Base-by-base conservation (phyloP, 2,329 filamentous ascomycete genomes). In the Ophiostoma australiae region DNA sequence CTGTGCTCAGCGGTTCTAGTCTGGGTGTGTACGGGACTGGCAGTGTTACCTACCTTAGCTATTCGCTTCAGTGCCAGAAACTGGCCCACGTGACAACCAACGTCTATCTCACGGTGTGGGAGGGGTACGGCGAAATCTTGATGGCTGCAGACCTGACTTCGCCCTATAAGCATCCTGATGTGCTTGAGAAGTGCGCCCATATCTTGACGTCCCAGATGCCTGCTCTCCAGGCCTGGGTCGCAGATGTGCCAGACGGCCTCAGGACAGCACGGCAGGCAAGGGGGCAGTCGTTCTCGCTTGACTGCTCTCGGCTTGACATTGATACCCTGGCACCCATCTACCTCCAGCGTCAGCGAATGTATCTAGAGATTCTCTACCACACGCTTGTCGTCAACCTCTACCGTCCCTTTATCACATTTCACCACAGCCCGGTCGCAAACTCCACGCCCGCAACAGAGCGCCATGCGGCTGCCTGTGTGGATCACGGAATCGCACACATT, bases 291-390 rank as follows among this genome's bases (percentile, higher is more conserved):
- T 48, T 71, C 13, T 67, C 70, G 4, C 55, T 71, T 2, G 68
- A 69, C 23, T n/a, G 67, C 35, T 61, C 20, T 4, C 37, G 41
- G 23, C 39, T 71, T 1, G 41, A 11, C 2, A 35, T 71, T 3
- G 61, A 71, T 27, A 41, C 61, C 27, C 20, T 33, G 1, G 77
- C 79, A 0, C 80, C 81, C 1, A 70, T 76, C 2, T 83, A 81
- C 80, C 73, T 82, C 3, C 81, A 82, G 70, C 78, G 79, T 4
- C 81, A 83, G 70, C 80, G 81, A 1, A 69, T 83, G 0, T 76
- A 81, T 17, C 76, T 83, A 13, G 81, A 83, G 71, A 72, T 81
- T 5, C 70, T 80, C 17, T 82, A 82, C 73, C 81, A 83, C 71
- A 78, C 79, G 65, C 73, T 80, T 0, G 73, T 72, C 67, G 76